Base-by-base conservation (phyloP, 2,329 filamentous ascomycete genomes). In the Akanthomyces dipterigenus region DNA sequence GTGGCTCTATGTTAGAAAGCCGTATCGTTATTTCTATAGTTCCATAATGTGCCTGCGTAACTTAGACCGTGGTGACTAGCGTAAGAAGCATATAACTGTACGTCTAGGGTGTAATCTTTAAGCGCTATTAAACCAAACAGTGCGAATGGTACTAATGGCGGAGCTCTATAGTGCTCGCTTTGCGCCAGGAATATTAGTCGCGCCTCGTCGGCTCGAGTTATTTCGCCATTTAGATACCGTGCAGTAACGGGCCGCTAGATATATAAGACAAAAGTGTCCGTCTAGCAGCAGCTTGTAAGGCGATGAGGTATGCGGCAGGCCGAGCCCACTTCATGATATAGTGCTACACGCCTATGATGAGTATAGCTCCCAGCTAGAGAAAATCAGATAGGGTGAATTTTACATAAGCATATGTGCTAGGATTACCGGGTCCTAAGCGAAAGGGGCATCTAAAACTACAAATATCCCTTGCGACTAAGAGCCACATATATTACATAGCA, bases 1-100 rank as follows among this genome's bases (percentile, higher is more conserved):
- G 82, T 83, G 62, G 87, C 89, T 67, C 87, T 82, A 83, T 40
- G 42, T 14, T 58, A 20, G n/a, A 50, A 58, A 20, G 24, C 16
- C 8, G 18, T 42, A 22, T 36, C 55, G 57, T 61, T 55, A 46
- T 62, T 36, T 20, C 43, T 49, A 14, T 46, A 57, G 48, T 62
- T 36, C 62, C 55, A 64, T 16, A 26, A 48, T 59, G 51, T 60
- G 42, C 59, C 49, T 3, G 38, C 42, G 31, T 62, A 64, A n/a
- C 55, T 51, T 36, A 64, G 51, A 50, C 62, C 63, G 24, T 64
- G 46, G 45, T 20, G 7, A 38, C 50, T 51, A 58, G 48, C 9
- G 36, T 56, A 64, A 45, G 20, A 22, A 8, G 38, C 46, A 22
- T 64, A 59, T 22, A 65, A 3, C 49, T 64, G 61, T 18, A 65